Evolutionary conservation across 2,329 filamentous ascomycete species (phyloP).

Genomic region (Pestalotiopsis sp.): DNA sequence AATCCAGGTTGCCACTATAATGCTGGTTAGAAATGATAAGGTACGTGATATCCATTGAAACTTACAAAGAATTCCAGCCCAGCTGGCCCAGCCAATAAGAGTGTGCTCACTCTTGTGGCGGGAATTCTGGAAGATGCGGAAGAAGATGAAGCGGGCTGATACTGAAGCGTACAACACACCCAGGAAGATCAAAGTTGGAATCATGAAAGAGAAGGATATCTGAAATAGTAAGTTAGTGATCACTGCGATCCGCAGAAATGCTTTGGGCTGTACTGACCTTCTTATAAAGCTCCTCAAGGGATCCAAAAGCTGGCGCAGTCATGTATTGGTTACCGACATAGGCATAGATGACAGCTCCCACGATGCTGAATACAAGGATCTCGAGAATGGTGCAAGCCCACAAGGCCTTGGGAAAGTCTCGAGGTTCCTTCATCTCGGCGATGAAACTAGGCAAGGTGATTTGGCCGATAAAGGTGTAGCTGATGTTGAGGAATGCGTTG

Average conservation of each 20-base stretch:
- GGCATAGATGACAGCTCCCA: constrained; percentile 80
- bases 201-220: constrained; percentile 90
- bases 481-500: constrained; percentile 92
- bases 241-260: too few relatives aligned
- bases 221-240: not conserved
- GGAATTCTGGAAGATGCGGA: constrained; percentile 79
- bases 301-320: constrained; percentile 84
- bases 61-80: constrained; percentile 70
- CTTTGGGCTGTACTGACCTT: constrained; percentile 47
- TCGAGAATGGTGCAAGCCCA: constrained; percentile 90
- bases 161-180: constrained; percentile 90
- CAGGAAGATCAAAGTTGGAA: constrained; percentile 89
- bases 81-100: constrained; percentile 74
- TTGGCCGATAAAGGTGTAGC: constrained; percentile 94
- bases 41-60: constrained; percentile 6
- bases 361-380: constrained; percentile 80
- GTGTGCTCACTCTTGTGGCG: constrained; percentile 82
- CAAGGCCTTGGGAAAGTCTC: constrained; percentile 89
- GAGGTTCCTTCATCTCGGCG: constrained; percentile 81
- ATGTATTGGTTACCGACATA: constrained; percentile 90
- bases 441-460: constrained; percentile 95
- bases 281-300: constrained; percentile 75
- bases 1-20: constrained; percentile 68
- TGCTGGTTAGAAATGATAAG: constrained; percentile 14
- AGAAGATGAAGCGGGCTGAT: constrained; percentile 87